These are phyloP conservation scores for Lentinula guzmanii DNA, from an alignment of 768 basidiomycete genomes.

Conservation along the genomic window DNA sequence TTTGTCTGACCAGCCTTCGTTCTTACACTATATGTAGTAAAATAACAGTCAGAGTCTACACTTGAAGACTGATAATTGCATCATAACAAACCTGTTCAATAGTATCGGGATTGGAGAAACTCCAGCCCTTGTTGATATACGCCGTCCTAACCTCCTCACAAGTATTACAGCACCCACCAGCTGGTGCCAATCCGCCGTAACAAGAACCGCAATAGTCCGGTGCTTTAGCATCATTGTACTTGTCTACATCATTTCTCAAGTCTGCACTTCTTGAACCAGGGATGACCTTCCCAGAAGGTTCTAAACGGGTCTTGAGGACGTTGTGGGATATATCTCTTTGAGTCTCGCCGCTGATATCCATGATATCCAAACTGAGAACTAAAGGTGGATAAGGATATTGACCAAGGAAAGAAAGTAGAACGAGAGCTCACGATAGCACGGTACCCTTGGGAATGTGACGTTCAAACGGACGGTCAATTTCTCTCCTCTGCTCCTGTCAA, in stretches of 20 bases:
- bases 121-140: slow-evolving; percentile 93
- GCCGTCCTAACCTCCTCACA: slow-evolving; percentile 92
- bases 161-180: slow-evolving; percentile 85
- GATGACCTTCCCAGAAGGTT: slow-evolving; percentile 51
- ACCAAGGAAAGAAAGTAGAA: background rate
- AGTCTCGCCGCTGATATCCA: slow-evolving; percentile 97
- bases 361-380: slow-evolving; percentile 95
- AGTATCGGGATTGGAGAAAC: slow-evolving; percentile 82
- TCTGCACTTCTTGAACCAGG: slow-evolving; percentile 51
- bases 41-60: background rate
- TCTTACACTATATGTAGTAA: slow-evolving; percentile 56
- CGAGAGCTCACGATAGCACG: slow-evolving; percentile 82
- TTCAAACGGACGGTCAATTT: slow-evolving; percentile 89
- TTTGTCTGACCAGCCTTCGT: slow-evolving; percentile 94
- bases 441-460: slow-evolving; percentile 92
- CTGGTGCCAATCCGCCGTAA: slow-evolving; percentile 79
- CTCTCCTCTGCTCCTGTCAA: slow-evolving; percentile 93
- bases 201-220: slow-evolving; percentile 89
- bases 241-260: slow-evolving; percentile 84
- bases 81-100: slow-evolving; percentile 76
- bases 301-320: slow-evolving; percentile 76
- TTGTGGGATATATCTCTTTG: slow-evolving; percentile 90
- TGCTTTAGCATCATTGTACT: slow-evolving; percentile 54
- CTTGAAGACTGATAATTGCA: background rate
- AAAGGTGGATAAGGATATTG: slow-evolving; percentile 7